A percentile compares a stretch with the other conserved stretches of the same genome.
phyloP scores from a whole-genome alignment of 2,329 filamentous ascomycete species.

The Pestalotiopsis fici region DNA sequence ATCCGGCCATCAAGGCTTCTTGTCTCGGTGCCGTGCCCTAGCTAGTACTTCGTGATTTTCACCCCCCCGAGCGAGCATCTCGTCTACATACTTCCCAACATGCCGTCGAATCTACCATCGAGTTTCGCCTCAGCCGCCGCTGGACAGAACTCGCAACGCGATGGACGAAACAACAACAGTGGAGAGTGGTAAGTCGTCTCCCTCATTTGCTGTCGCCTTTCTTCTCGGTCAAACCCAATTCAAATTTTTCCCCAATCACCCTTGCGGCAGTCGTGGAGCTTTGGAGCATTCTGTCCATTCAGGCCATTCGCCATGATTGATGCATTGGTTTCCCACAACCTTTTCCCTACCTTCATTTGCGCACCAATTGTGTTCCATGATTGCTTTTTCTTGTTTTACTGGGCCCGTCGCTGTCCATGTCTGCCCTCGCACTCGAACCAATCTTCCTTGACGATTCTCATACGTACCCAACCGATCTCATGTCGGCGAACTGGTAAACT shows the following conservation, averaged over 20 bases:
- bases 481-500: neutral
- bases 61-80: neutral
- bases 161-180: conserved; percentile 56
- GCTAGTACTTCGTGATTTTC: neutral
- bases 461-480: neutral
- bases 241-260: neutral
- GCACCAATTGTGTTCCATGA: neutral
- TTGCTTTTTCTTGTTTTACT: neutral
- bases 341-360: neutral
- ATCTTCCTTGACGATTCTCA: neutral
- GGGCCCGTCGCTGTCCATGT: neutral
- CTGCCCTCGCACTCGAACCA: neutral
- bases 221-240: neutral
- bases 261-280: neutral
- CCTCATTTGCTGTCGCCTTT: neutral
- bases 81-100: conserved; percentile 24
- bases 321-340: neutral
- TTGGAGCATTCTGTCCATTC: neutral
- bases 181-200: conserved; percentile 69
- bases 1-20: neutral
- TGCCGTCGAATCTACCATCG: conserved; percentile 78
- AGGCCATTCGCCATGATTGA: neutral
- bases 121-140: conserved; percentile 84
- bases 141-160: conserved; percentile 68
- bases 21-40: neutral